Percentiles rank a stretch among this genome's conserved stretches.
Conservation (phyloP, 345 rosid genomes). For the Linum lewisii region DNA sequence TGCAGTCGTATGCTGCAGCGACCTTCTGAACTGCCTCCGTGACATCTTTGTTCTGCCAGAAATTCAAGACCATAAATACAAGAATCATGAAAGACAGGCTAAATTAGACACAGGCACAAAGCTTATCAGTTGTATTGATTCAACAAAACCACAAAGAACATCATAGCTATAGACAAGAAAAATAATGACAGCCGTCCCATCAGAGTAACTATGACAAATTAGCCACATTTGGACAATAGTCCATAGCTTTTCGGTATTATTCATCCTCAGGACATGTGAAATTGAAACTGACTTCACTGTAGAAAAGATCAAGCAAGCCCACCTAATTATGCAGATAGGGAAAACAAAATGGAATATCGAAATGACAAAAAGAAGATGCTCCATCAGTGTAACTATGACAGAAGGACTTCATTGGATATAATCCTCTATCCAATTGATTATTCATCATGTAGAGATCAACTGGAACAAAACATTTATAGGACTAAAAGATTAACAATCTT, state of each 20-base stretch:
- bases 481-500: neutral
- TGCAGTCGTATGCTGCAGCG: conserved; percentile 93
- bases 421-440: conserved; percentile 18
- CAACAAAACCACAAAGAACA: neutral
- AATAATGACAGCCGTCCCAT: conserved; percentile 7
- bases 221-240: conserved; percentile 29
- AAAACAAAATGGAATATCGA: neutral
- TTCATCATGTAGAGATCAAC: conserved; percentile 25
- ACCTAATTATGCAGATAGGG: neutral
- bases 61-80: neutral
- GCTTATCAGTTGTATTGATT: too few species aligned
- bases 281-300: neutral
- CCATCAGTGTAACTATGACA: conserved; percentile 43
- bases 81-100: too few species aligned
- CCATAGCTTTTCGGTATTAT: conserved; percentile 25
- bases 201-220: conserved; percentile 41
- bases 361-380: conserved; percentile 1
- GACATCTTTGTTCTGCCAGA: conserved; percentile 81
- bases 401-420: conserved; percentile 27
- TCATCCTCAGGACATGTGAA: conserved; percentile 21
- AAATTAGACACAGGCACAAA: too few species aligned
- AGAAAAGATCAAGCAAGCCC: neutral
- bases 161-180: neutral
- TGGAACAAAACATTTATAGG: neutral
- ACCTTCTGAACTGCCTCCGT: conserved; percentile 94